A percentile compares a stretch with the other conserved stretches of the same genome.
These are phyloP conservation scores for Lactarius psammicola DNA, from an alignment of 768 basidiomycete species.

Conservation along the genomic window DNA sequence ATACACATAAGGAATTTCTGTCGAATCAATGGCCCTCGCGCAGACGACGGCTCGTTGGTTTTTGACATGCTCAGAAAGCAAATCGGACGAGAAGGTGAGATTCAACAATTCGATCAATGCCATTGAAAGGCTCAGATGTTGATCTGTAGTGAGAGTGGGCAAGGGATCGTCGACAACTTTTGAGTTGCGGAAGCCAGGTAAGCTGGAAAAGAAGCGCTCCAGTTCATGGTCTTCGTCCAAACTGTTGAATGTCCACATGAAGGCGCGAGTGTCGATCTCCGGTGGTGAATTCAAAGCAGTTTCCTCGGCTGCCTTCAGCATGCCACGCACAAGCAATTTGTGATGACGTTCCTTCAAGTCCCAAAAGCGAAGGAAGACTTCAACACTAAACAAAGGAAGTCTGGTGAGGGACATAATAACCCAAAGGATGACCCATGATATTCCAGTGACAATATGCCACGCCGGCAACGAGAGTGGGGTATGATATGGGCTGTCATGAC, in stretches of 20 bases:
- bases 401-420: too few relatives aligned
- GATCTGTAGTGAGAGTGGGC: neutral
- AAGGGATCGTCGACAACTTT: neutral
- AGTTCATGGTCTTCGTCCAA: neutral
- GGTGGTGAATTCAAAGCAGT: neutral
- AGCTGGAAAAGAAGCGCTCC: neutral
- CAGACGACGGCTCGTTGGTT: neutral
- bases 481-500: neutral
- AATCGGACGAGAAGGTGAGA: neutral
- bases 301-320: neutral
- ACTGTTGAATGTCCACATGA: neutral
- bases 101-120: neutral
- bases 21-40: neutral
- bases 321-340: neutral
- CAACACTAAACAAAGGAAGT: neutral
- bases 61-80: neutral
- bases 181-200: neutral
- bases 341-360: too few relatives aligned
- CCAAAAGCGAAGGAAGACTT: neutral
- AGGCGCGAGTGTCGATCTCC: neutral
- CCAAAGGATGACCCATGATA: neutral
- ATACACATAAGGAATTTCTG: neutral
- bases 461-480: neutral
- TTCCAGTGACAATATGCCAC: neutral
- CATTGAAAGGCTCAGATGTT: neutral